These are phyloP conservation scores for Daldinia sp. DNA, from an alignment of 2,329 filamentous ascomycete genomes.

Conservation along the genomic window DNA sequence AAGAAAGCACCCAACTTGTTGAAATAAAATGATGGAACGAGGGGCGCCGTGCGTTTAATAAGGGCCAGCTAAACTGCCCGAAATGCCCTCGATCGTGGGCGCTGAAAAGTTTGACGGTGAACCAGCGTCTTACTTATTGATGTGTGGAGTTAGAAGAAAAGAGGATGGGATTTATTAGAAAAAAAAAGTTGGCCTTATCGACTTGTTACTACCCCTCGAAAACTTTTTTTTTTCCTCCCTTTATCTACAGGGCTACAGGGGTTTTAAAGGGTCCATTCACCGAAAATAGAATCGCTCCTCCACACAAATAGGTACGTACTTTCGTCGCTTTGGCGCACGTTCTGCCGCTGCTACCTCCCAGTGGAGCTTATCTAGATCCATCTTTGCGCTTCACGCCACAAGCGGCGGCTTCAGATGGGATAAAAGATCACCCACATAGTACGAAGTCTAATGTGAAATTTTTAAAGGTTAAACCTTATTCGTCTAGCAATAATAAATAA, in stretches of 20 bases:
- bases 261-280: slow-evolving; percentile 14
- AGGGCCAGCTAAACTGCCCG: slow-evolving; percentile 36
- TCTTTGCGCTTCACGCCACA: slow-evolving; percentile 1
- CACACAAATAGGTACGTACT: slow-evolving; percentile 27
- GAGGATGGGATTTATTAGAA: slow-evolving; percentile 4
- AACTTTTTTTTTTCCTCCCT: slow-evolving; percentile 35
- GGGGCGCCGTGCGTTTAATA: not conserved
- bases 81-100: slow-evolving; percentile 38
- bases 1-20: slow-evolving; percentile 19
- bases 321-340: slow-evolving; percentile 20
- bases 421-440: not conserved
- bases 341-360: slow-evolving; percentile 12
- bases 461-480: not conserved
- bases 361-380: slow-evolving; percentile 28
- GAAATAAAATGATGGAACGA: not conserved
- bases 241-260: slow-evolving; percentile 28
- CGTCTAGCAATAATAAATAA: not conserved
- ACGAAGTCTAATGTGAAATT: not conserved
- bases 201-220: slow-evolving; percentile 31
- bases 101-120: slow-evolving; percentile 32
- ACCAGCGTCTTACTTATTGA: slow-evolving; percentile 33
- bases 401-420: not conserved
- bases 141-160: slow-evolving; percentile 23
- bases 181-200: slow-evolving; percentile 39
- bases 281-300: not conserved